Conservation (phyloP, 345 rosid genomes). For the Eucalyptus fibrosa region DNA sequence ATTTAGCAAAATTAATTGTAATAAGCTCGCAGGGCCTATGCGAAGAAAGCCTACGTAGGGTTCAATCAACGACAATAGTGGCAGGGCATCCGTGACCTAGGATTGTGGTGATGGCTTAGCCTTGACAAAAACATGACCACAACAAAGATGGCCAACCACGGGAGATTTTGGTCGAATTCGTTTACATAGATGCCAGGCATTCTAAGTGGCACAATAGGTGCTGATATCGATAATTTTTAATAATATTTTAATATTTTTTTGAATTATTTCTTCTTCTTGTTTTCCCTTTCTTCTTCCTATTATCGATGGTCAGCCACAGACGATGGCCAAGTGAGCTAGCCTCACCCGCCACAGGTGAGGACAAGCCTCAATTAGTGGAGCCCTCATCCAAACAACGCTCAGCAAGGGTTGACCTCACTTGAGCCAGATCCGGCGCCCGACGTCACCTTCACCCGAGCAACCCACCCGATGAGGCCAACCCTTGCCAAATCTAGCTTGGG, state of each 20-base stretch:
- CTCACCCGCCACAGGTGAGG: too few relatives aligned
- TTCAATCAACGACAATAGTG: fast-evolving
- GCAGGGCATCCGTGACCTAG: fast-evolving
- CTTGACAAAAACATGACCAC: fast-evolving
- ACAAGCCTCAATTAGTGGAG: too few relatives aligned
- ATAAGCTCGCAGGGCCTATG: not conserved
- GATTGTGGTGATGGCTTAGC: not conserved
- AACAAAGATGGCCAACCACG: fast-evolving
- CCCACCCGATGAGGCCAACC: too few relatives aligned
- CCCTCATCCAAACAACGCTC: too few relatives aligned
- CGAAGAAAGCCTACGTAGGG: not conserved
- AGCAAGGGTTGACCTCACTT: too few relatives aligned
- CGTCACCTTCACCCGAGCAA: too few relatives aligned
- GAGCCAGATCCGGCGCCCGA: too few relatives aligned
- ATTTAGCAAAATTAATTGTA: not conserved
- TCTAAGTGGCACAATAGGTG: fast-evolving
- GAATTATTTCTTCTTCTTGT: too few relatives aligned
- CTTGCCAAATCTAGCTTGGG: too few relatives aligned
- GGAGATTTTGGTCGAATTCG: not conserved
- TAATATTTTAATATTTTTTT: fast-evolving
- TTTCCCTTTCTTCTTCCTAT: too few relatives aligned
- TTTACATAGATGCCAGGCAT: fast-evolving
- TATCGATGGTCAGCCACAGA: fast-evolving
- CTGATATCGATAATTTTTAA: fast-evolving
- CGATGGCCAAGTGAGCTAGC: too few relatives aligned